Conservation (phyloP, 208 protist genomes). For the Crithidia bombi region DNA sequence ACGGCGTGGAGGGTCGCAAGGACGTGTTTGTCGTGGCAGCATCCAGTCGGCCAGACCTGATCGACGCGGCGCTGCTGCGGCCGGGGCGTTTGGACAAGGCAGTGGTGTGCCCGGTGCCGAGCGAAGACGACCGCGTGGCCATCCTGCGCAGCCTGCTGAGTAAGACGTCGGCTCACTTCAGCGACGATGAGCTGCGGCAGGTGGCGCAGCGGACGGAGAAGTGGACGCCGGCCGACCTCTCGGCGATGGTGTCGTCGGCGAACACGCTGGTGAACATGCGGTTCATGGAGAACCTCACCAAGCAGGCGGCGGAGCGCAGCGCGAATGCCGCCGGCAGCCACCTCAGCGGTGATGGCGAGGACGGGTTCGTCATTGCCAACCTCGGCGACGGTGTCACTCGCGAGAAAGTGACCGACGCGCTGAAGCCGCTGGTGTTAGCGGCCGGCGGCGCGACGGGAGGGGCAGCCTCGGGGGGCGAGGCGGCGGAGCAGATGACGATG, state of each 20-base stretch:
- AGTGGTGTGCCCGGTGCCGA: constrained; percentile 86
- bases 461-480: constrained; percentile 2
- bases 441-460: background rate
- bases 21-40: constrained; percentile 98
- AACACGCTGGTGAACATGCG: constrained; percentile 73
- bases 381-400: constrained; percentile 52
- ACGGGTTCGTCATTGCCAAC: constrained; percentile 55
- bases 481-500: constrained; percentile 38
- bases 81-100: constrained; percentile 91
- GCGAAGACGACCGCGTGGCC: constrained; percentile 80
- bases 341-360: constrained; percentile 19
- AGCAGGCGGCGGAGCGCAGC: constrained; percentile 14
- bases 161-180: constrained; percentile 97
- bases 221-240: constrained; percentile 87
- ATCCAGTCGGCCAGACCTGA: constrained; percentile 98
- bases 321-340: constrained; percentile 3
- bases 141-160: constrained; percentile 99
- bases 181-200: constrained; percentile 46
- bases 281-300: constrained; percentile 61
- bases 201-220: constrained; percentile 65
- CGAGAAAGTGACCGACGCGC: constrained; percentile 72
- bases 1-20: constrained; percentile 95
- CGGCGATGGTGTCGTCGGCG: constrained; percentile 77
- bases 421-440: constrained; percentile 36
- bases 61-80: constrained; percentile 94